Base-by-base conservation (phyloP, 2,329 filamentous ascomycete genomes). In the Rosellinia necatrix region DNA sequence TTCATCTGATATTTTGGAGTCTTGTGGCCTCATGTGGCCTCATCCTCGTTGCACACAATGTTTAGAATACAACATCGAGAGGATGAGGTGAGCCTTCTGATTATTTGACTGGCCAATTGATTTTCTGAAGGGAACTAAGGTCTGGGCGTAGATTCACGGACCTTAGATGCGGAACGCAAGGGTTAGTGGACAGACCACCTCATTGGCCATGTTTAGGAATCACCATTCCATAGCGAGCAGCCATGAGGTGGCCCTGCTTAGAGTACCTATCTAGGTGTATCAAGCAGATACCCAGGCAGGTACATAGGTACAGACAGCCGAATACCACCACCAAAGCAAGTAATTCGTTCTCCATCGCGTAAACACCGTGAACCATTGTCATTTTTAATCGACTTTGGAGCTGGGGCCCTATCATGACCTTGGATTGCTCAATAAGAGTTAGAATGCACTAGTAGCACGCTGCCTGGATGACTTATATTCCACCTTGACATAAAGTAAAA, bases 1-100 rank as follows among this genome's bases (percentile, higher is more conserved):
- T 57, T n/a, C 13, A 13, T 25, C n/a, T 47, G 13, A 51, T 10
- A 22, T 38, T 42, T 46, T 37, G 56, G 53, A 40, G 56, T 59
- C 6, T 46, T 30, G 12, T 13, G 57, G 53, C 43, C 34, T 30
- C 22, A 30, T 46, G 10, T 42, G n/a, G n/a, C n/a, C n/a, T n/a
- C n/a, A n/a, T n/a, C 19, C 21, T 30, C 35, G 21, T 47, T 21
- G 35, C n/a, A n/a, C n/a, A n/a, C n/a, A n/a, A n/a, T n/a, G n/a
- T n/a, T n/a, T n/a, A n/a, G n/a, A 40, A 19, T 43, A 19, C 24
- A 17, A 50, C 22, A 49, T 29, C 8, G 49, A 53, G 53, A 59
- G 49, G 49, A 46, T 22, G 7, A 29, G 41, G 34, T 15, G 30
- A 19, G 35, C 32, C 29, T 47, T 43, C 44, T 27, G 24, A 53